A percentile compares a stretch with the other conserved stretches of the same genome.
These are phyloP conservation scores for Colletotrichum salicis DNA, from an alignment of 2,329 filamentous ascomycete genomes.

Conservation along the genomic window DNA sequence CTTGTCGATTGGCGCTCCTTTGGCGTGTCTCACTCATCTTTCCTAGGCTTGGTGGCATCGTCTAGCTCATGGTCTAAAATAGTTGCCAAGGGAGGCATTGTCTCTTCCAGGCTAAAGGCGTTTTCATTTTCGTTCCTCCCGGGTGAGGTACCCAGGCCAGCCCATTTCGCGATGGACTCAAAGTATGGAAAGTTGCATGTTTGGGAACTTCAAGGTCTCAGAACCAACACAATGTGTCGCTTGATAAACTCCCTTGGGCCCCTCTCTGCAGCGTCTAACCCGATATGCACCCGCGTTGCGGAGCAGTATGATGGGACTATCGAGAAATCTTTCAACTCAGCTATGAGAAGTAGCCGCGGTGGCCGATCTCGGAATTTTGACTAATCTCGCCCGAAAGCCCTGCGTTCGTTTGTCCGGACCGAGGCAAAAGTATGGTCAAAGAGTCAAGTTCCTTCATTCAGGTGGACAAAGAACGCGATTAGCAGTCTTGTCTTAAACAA, in stretches of 20 bases:
- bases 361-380: background rate
- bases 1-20: constrained; percentile 17
- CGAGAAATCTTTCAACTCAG: background rate
- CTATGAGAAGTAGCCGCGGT: background rate
- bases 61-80: background rate
- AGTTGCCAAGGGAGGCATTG: background rate
- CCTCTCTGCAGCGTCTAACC: background rate
- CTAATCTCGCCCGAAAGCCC: background rate
- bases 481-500: background rate
- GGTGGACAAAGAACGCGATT: background rate
- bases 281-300: background rate
- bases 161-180: background rate
- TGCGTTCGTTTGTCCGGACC: background rate
- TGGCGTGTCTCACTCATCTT: constrained; percentile 23
- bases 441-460: background rate
- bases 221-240: background rate
- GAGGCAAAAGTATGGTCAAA: background rate
- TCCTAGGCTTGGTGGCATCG: background rate
- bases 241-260: background rate
- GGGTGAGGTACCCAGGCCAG: background rate
- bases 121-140: background rate
- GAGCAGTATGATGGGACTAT: background rate
- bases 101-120: background rate
- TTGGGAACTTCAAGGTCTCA: background rate
- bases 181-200: background rate